Conservation (phyloP, 2,329 filamentous ascomycete genomes). For the Diaporthe longicolla region DNA sequence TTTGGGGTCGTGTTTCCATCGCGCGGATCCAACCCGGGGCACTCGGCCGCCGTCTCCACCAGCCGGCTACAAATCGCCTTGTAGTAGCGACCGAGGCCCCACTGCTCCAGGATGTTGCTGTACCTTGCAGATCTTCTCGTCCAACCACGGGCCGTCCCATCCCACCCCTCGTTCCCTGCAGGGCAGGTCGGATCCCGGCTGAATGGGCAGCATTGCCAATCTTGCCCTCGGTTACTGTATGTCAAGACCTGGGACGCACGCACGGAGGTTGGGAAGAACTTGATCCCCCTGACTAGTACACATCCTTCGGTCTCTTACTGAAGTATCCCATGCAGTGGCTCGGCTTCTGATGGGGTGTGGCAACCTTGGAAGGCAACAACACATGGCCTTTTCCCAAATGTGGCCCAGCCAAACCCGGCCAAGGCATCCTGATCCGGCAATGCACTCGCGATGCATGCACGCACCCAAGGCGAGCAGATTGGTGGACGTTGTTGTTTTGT, state of each 20-base stretch:
- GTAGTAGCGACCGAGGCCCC: conserved; percentile 2
- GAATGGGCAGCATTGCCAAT: conserved; percentile 6
- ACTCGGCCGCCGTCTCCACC: conserved; percentile 13
- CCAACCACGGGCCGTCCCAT: conserved; percentile 33
- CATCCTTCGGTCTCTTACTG: conserved; percentile 25
- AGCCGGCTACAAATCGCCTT: not conserved
- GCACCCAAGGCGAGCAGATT: not conserved
- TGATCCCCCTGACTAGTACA: not conserved
- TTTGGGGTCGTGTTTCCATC: not conserved
- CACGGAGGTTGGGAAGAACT: not conserved
- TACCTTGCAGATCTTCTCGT: conserved; percentile 35
- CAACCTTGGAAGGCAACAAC: not conserved
- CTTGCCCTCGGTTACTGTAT: conserved; percentile 20
- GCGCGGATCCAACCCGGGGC: conserved; percentile 2
- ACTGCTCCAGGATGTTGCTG: conserved; percentile 4
- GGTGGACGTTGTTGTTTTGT: not conserved
- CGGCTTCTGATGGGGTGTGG: not conserved
- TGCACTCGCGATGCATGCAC: conserved; percentile 4
- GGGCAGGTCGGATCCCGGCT: conserved; percentile 29
- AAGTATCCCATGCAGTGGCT: conserved; percentile 5
- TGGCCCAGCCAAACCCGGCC: conserved; percentile 25
- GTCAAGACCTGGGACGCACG: conserved; percentile 18
- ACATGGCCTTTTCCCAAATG: conserved; percentile 16
- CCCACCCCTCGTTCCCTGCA: conserved; percentile 32
- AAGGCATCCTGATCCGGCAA: conserved; percentile 25